Evolutionary conservation across 306 rosid species (phyloP), one percentile per base, ranked within the genome.

Genomic region (Cicer pinnatifidum): DNA sequence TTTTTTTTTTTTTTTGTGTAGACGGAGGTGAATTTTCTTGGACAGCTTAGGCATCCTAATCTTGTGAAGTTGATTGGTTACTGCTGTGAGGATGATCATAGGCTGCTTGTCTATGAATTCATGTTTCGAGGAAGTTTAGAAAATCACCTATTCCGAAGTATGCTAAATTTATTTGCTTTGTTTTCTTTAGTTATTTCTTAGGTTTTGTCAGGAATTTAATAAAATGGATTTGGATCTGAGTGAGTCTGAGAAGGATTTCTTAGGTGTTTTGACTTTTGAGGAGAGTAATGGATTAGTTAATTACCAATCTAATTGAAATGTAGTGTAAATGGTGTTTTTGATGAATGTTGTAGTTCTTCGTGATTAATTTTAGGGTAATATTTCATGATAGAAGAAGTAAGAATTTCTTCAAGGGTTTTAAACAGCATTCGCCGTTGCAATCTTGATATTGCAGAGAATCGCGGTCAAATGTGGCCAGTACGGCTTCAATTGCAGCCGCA

Each of bases 101-200:
- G 99, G 78, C 77, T 95, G 81, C 99, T 95, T 6, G 99, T 95
- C 3, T 95, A 95, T 11, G 97, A 95, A 85, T 95, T 95, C 84
- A 91, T 95, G 99, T 95, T 95, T 78, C 86, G 99, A 60, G 99
- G 99, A 72, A 95, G 99, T 84, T 79, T 95, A 6, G 99, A 95
- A 83, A 91, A 95, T 83, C 99, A 91, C 84, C 80, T 95, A 33
- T 95, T 95, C 83, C 93, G 96, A 83, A 95, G 99, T 95, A 95
- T 75, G 87, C 15, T 59, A 6, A 37, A 50, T 64, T 63, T 28
- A 28, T 28, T 72, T 57, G 41, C 66, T 65, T 70, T 20, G 13
- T 19, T 43, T 47, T 12, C 6, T 75, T 69, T 61, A 0, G 6
- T 78, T 3, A 12, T 45, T 46, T 41, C 28, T 45, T 68, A 45